Base-by-base conservation (phyloP, 495 filamentous ascomycete species). In the Penicillium longicatenatum region DNA sequence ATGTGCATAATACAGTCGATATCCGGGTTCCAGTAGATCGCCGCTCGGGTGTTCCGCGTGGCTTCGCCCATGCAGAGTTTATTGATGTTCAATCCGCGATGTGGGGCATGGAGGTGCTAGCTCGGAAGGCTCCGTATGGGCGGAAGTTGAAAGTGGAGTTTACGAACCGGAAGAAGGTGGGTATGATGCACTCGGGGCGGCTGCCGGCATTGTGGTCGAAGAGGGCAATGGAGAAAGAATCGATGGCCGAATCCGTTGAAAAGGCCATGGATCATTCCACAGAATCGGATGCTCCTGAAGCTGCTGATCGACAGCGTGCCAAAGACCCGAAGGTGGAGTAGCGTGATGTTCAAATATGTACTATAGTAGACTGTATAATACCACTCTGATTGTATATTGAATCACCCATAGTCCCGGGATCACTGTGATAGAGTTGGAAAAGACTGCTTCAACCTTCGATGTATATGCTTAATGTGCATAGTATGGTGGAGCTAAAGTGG, bases 61-160 rank as follows among this genome's bases (percentile, higher is more conserved):
- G 94, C 46, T 98, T 96, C 66, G 89, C 87, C 10, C 94, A 98
- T 68, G 90, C 86, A 20, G 93, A 97, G 64, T 98, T 98, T 68
- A 55, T 79, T 19, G 83, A 89, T 64, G 61, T 87, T 11, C 72
- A 81, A 52, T 82, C 80, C 41, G 91, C 93, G 11, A 56, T 70
- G 43, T 70, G 66, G 24, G 93, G 82, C 0, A 75, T 69, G 60
- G 80, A 85, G 45, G 67, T 79, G 39, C 76, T 97, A 24, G 31
- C 64, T n/a, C 72, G 70, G 3, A 82, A 81, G 68, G 69, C 76
- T 42, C 72, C 95, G 6, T 85, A 86, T 64, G 90, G 87, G 44
- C 82, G 92, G 44, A 63, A 63, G 11, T 73, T 98, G 61, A 78
- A 77, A 29, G 55, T 97, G 7, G 88, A 91, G 68, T 97, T 69